A percentile compares a stretch with the other conserved stretches of the same genome.
These are phyloP conservation scores for Umbilicus rupestris DNA, from an alignment of 164 flowering plant species.

Conservation along the genomic window DNA sequence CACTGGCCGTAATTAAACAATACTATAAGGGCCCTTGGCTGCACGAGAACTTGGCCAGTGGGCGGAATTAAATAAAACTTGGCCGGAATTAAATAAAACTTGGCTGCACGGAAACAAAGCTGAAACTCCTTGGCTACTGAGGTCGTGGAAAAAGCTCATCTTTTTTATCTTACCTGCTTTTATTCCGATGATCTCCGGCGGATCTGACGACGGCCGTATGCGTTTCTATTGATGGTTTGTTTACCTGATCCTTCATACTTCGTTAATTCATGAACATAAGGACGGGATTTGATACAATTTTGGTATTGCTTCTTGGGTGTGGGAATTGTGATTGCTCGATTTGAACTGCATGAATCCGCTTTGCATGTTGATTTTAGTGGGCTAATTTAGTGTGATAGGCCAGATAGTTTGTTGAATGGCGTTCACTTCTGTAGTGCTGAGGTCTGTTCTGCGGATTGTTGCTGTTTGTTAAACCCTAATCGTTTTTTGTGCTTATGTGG, in stretches of 20 bases:
- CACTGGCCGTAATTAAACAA: not conserved
- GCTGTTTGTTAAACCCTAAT: not conserved
- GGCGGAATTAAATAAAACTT: no score
- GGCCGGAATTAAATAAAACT: not conserved
- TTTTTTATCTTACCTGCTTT: not conserved
- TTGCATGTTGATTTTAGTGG: not conserved
- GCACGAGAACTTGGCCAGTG: no score
- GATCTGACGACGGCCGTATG: not conserved
- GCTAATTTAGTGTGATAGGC: not conserved
- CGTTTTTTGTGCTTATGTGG: not conserved
- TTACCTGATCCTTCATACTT: not conserved
- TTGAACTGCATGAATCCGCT: not conserved
- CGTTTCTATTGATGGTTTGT: constrained; percentile 1
- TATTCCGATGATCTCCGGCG: not conserved
- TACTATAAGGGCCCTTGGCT: not conserved
- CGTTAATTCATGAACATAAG: not conserved
- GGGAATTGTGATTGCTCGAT: not conserved
- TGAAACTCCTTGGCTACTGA: not conserved
- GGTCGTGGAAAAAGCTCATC: not conserved
- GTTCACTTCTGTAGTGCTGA: not conserved
- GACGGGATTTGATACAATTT: not conserved
- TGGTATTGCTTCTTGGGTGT: not conserved
- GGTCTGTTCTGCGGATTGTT: not conserved
- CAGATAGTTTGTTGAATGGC: not conserved
- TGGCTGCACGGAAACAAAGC: not conserved